Evolutionary conservation across 306 rosid species (phyloP).

Genomic region (Hylodesmum podocarpum): DNA sequence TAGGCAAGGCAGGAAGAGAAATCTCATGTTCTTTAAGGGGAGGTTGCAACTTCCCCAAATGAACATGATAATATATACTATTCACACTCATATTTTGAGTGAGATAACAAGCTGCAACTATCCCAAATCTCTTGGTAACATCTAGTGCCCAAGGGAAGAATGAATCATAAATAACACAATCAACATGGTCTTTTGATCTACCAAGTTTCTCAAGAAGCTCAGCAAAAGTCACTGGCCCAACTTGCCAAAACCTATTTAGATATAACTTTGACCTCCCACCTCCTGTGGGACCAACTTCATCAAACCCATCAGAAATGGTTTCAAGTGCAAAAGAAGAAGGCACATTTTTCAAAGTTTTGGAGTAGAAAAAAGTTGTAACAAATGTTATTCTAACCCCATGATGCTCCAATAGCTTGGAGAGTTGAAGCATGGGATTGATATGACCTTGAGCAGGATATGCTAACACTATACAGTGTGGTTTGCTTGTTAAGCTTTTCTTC

Average conservation of each 20-base stretch:
- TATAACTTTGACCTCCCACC: neutral
- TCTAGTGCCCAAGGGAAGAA: neutral
- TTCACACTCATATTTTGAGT: neutral
- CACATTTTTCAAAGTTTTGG: neutral
- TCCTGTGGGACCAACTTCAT: neutral
- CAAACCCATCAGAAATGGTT: slow-evolving; percentile 31
- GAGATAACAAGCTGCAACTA: neutral
- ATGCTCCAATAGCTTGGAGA: neutral
- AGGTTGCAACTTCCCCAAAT: neutral
- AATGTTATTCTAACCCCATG: neutral
- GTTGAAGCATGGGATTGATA: neutral
- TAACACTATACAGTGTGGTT: neutral
- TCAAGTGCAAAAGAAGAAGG: slow-evolving; percentile 21
- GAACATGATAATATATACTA: neutral
- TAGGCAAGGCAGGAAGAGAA: neutral
- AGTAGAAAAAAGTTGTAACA: neutral
- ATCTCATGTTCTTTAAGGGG: neutral
- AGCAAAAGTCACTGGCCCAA: neutral
- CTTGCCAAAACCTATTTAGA: neutral
- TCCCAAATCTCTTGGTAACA: neutral
- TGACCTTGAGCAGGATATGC: neutral
- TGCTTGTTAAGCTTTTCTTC: neutral
- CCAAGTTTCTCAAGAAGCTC: neutral
- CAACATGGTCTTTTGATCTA: neutral
- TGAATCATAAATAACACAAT: neutral